Conservation (phyloP, 1,284 basidiomycete species). For the Xerocomus cyaneibrunnescens region DNA sequence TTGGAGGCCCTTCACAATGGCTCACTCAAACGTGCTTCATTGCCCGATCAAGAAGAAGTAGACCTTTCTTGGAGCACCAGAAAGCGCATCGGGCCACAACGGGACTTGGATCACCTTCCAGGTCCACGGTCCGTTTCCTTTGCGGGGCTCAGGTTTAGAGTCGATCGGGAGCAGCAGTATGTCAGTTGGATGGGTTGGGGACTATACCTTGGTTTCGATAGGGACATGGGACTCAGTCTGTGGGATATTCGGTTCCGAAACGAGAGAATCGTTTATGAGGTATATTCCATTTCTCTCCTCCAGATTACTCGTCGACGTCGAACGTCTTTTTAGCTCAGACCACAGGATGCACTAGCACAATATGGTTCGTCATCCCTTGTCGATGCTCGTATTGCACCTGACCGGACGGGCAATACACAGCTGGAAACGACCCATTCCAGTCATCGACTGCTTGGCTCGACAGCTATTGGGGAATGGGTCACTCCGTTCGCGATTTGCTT, state of each 20-base stretch:
- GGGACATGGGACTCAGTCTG: slow-evolving; percentile 65
- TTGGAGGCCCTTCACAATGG: slow-evolving; percentile 53
- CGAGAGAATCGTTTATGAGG: slow-evolving; percentile 66
- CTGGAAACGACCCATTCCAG: slow-evolving; percentile 66
- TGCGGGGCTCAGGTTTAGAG: slow-evolving; percentile 55
- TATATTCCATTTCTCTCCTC: slow-evolving; percentile 16
- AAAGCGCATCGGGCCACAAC: slow-evolving; percentile 38
- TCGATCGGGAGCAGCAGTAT: slow-evolving; percentile 53
- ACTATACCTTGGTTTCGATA: slow-evolving; percentile 60
- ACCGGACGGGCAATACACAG: slow-evolving; percentile 27
- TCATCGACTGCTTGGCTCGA: slow-evolving; percentile 64
- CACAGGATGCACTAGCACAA: slow-evolving; percentile 63
- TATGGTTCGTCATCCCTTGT: slow-evolving; percentile 42
- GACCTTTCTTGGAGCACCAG: slow-evolving; percentile 49
- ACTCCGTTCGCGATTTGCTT: slow-evolving; percentile 54
- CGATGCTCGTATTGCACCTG: not conserved
- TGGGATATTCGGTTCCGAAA: slow-evolving; percentile 66
- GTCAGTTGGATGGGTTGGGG: slow-evolving; percentile 68
- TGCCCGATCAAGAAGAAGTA: slow-evolving; percentile 32
- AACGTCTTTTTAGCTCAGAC: slow-evolving; percentile 42
- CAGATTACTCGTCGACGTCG: not conserved
- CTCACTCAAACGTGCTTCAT: slow-evolving; percentile 44
- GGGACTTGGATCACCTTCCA: slow-evolving; percentile 61
- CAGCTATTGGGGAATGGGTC: slow-evolving; percentile 63
- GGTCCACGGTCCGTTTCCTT: slow-evolving; percentile 61